These are phyloP conservation scores for Aspergillus sclerotioniger DNA, from an alignment of 495 filamentous ascomycete species.

Conservation along the genomic window DNA sequence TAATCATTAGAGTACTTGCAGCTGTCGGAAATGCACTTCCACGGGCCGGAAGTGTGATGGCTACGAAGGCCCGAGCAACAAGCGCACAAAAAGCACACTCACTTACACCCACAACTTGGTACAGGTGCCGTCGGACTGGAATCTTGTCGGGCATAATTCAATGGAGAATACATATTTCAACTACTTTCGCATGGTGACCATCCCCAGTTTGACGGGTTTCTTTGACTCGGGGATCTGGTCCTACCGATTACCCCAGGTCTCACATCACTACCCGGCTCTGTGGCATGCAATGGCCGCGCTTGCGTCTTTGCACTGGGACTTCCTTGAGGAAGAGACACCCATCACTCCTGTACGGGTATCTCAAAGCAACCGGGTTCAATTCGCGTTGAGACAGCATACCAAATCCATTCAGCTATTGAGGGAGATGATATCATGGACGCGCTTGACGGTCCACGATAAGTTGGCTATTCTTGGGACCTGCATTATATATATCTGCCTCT, in stretches of 20 bases:
- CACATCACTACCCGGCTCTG: constrained; percentile 1
- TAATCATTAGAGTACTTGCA: neutral
- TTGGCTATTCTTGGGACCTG: neutral
- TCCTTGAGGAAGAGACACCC: neutral
- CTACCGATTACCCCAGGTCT: neutral
- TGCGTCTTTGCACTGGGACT: neutral
- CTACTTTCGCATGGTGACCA: neutral
- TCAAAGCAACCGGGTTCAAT: neutral
- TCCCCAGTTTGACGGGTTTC: neutral
- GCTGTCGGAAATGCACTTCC: neutral
- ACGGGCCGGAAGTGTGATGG: constrained; percentile 1
- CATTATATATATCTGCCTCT: neutral
- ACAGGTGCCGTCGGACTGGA: neutral
- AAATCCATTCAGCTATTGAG: neutral
- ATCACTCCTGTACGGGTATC: neutral
- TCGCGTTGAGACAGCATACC: neutral
- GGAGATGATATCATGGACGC: neutral
- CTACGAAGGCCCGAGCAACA: neutral
- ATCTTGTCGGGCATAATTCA: neutral
- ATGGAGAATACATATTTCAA: neutral
- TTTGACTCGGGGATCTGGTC: constrained; percentile 1
- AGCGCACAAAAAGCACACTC: neutral
- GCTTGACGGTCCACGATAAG: neutral
- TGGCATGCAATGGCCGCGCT: constrained; percentile 1
- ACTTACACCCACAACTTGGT: neutral